Percentiles rank a stretch among this genome's conserved stretches.
Evolutionary conservation across 176 grass and related monocot genomes (phyloP).

Genomic region (Stipa capillata): DNA sequence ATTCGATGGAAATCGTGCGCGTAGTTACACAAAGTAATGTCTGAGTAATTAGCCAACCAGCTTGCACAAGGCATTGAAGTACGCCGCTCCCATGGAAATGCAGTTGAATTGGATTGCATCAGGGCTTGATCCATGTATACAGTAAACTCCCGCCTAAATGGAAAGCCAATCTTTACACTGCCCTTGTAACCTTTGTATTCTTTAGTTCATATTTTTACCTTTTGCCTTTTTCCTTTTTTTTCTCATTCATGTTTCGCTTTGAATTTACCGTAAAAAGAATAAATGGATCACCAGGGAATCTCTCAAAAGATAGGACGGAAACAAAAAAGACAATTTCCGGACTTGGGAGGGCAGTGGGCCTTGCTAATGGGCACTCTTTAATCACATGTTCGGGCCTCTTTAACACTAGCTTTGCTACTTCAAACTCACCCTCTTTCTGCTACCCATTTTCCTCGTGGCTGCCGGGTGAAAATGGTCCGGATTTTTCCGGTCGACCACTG

Average conservation of each 20-base stretch:
- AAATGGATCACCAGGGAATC: background rate
- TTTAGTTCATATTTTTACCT: background rate
- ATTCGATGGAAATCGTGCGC: background rate
- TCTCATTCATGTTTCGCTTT: background rate
- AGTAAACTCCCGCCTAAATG: slow-evolving; percentile 29
- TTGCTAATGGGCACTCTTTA: background rate
- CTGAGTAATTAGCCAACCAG: too few species aligned
- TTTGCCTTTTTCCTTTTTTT: background rate
- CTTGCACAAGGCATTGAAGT: background rate
- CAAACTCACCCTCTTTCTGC: background rate
- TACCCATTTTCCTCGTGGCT: background rate
- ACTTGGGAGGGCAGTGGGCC: background rate
- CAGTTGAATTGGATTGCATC: background rate
- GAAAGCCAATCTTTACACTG: slow-evolving; percentile 6
- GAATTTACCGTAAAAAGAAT: background rate
- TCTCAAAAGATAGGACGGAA: slow-evolving; percentile 19
- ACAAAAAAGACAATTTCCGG: slow-evolving; percentile 2
- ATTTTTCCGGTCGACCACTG: too few species aligned
- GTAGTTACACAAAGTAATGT: background rate
- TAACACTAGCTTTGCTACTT: slow-evolving; percentile 10
- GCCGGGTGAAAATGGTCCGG: too few species aligned
- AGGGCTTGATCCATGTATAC: background rate
- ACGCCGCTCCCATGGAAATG: background rate
- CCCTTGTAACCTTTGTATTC: background rate
- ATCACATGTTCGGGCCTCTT: slow-evolving; percentile 12